phyloP scores from a whole-genome alignment of 805 yeast genomes.

The Pichia eremophila region DNA sequence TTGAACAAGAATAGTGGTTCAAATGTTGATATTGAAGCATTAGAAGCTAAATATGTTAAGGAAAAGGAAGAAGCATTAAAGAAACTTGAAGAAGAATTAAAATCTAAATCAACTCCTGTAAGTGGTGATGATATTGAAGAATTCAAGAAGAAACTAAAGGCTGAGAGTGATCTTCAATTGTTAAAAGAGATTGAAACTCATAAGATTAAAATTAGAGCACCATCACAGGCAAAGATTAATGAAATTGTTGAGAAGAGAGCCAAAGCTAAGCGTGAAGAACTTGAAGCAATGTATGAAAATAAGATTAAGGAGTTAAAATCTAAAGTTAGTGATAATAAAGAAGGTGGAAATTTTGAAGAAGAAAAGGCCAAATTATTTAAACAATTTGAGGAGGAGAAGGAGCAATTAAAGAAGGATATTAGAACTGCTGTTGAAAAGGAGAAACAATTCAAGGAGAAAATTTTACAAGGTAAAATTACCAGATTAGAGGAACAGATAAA shows the following conservation, averaged over 20 bases:
- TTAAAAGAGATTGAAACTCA: conserved; percentile 22
- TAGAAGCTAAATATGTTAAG: conserved; percentile 10
- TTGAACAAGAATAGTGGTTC: background rate
- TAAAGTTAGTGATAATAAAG: background rate
- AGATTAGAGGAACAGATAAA: conserved; percentile 34
- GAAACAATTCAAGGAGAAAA: conserved; percentile 46
- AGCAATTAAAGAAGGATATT: conserved; percentile 35
- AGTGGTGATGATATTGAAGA: conserved; percentile 15
- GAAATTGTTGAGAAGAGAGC: conserved; percentile 28
- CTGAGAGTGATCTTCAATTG: conserved; percentile 24
- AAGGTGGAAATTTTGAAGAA: conserved; percentile 8
- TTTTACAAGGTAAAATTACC: conserved; percentile 46
- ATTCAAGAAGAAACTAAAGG: conserved; percentile 11
- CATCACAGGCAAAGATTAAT: conserved; percentile 29
- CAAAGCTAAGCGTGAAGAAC: conserved; percentile 26
- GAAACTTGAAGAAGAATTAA: conserved; percentile 14
- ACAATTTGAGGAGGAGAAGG: conserved; percentile 21
- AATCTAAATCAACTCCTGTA: conserved; percentile 1
- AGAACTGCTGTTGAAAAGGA: conserved; percentile 46
- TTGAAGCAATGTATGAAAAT: conserved; percentile 23
- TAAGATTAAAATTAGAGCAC: conserved; percentile 29
- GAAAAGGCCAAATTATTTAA: conserved; percentile 15
- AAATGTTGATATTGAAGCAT: conserved; percentile 8
- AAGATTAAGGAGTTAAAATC: conserved; percentile 11
- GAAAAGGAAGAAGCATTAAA: conserved; percentile 15